Evolutionary conservation across 2,329 filamentous ascomycete genomes (phyloP), one percentile per base, ranked within the genome.

Genomic region (Colletotrichum shisoi): DNA sequence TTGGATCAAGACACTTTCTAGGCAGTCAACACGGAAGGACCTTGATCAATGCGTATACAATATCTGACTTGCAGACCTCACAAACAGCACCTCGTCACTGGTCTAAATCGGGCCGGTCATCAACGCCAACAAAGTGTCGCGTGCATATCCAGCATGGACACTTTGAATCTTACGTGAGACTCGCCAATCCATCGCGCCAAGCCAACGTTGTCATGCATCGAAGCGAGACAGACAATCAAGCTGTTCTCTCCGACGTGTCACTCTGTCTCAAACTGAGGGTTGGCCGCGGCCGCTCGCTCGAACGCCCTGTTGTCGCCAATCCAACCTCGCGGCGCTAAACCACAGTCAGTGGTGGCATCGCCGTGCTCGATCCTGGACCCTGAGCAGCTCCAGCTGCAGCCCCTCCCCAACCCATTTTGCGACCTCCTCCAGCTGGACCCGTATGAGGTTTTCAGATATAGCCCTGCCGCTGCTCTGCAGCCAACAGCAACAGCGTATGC

Each of bases 121-220:
- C 62, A 54, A 62, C n/a, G 42, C 48, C 17, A 39, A 17, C 21
- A 31, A 31, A 9, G 17, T 39, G 24, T 27, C 13, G 12, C 53
- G 31, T 46, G 60, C n/a, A 54, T 27, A 27, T 7, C 21, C 15
- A 44, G 21, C 53, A 44, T 56, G 13, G 13, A 51, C 27, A 24
- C 45, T 53, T 34, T 11, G 46, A 37, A 39, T 59, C 15, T 67
- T 54, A 67, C 64, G 64, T 67, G 64, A 67, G 61, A 67, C 37
- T 52, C 12, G 40, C 60, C 60, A 58, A n/a, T 54, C 46, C 42
- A 58, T 58, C 42, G 42, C 56, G 56, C 56, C 39, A 27, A 42
- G 19, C 40, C 21, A 39, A 19, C 19, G 31, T 34, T 9, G 31
- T 37, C 34, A 19, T 17, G 15, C 40, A 17, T 13, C 27, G n/a